Evolutionary conservation across 2,329 filamentous ascomycete genomes (phyloP).

Genomic region (Stagonosporopsis cucurbitacearum): DNA sequence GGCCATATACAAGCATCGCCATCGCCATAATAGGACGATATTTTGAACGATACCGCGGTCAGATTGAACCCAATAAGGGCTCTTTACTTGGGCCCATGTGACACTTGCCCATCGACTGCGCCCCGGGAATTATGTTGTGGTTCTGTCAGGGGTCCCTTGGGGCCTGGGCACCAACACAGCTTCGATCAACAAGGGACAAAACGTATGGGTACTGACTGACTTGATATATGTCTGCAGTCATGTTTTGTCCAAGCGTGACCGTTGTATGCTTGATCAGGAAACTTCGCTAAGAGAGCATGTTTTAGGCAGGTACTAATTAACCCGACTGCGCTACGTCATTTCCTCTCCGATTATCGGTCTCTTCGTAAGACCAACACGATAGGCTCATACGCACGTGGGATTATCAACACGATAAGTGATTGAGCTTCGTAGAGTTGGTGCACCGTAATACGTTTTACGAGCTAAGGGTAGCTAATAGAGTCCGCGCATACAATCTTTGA

Average conservation of each 20-base stretch:
- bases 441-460: not conserved
- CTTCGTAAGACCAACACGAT: constrained; percentile 20
- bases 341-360: constrained; percentile 30
- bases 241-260: not conserved
- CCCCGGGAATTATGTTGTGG: not conserved
- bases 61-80: too few species aligned
- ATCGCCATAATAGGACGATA: not conserved
- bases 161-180: not conserved
- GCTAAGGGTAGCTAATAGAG: constrained; percentile 1
- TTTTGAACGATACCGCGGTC: too few species aligned
- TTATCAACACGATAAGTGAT: constrained; percentile 27
- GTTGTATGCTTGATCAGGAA: not conserved
- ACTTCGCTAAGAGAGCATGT: constrained; percentile 1
- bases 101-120: not conserved
- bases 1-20: not conserved
- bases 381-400: constrained; percentile 16
- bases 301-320: constrained; percentile 28
- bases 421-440: not conserved
- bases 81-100: not conserved
- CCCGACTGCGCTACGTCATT: constrained; percentile 22
- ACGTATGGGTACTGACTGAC: not conserved
- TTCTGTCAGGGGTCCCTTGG: not conserved
- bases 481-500: not conserved
- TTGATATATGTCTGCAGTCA: not conserved
- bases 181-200: not conserved